Conservation (phyloP, 495 filamentous ascomycete species). For the Geoglossum glabrum region DNA sequence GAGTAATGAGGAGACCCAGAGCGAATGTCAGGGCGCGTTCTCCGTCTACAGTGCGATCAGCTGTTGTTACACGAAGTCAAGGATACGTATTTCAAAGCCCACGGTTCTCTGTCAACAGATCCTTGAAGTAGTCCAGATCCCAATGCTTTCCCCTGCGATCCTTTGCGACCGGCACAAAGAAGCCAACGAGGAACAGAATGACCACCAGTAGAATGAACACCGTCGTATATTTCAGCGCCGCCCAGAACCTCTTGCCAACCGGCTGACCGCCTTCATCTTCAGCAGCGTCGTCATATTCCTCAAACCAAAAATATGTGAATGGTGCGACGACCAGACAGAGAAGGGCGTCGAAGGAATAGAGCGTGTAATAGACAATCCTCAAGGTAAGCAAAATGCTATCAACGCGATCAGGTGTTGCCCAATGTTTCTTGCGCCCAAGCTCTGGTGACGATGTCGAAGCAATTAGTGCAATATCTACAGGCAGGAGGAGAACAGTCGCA, state of each 20-base stretch:
- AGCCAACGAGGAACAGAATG: slow-evolving; percentile 75
- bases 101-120: slow-evolving; percentile 64
- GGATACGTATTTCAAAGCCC: slow-evolving; percentile 13
- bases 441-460: slow-evolving; percentile 64
- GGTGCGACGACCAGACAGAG: slow-evolving; percentile 82
- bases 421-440: slow-evolving; percentile 73
- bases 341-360: slow-evolving; percentile 81
- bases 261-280: slow-evolving; percentile 57
- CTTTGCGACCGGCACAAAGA: slow-evolving; percentile 67
- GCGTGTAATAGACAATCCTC: slow-evolving; percentile 73
- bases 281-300: slow-evolving; percentile 83
- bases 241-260: slow-evolving; percentile 46
- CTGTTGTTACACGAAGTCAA: background rate
- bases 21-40: slow-evolving; percentile 83
- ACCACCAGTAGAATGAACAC: slow-evolving; percentile 61
- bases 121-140: slow-evolving; percentile 82
- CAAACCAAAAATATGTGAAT: slow-evolving; percentile 95
- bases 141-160: slow-evolving; percentile 37
- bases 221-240: slow-evolving; percentile 76
- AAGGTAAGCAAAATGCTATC: slow-evolving; percentile 57
- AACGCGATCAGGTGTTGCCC: slow-evolving; percentile 67
- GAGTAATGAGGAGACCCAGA: slow-evolving; percentile 61
- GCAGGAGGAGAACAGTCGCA: slow-evolving; percentile 78
- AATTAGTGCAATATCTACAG: slow-evolving; percentile 86
- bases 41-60: slow-evolving; percentile 33